Base-by-base conservation (phyloP, 2,329 filamentous ascomycete species). In the Decorospora gaudefroyi region DNA sequence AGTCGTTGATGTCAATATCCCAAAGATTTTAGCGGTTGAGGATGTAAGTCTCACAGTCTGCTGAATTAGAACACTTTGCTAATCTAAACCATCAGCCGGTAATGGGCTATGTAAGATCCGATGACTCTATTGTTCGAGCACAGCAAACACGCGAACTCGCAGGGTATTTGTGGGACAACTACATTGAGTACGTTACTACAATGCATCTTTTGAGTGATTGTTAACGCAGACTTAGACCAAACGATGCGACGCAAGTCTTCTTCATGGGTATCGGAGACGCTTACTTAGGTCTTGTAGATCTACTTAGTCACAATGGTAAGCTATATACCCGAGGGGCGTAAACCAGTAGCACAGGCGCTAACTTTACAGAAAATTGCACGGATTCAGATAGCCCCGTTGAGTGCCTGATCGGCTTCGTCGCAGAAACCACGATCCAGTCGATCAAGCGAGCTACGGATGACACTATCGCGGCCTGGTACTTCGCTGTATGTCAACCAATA, bases 161-260 rank as follows among this genome's bases (percentile, higher is more conserved):
- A 4, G 84, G 81, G 48, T 97, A 96, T 63, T 76, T 99, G 10
- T 99, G 93, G 93, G 91, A 96, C 59, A 99, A 99, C 65, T 96
- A 96, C 64, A 83, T 99, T 13, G 88, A 96, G 75, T 82, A 70
- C 59, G 75, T 56, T 11, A 13, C 16, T 4, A 4, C 5, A 17
- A 5, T 12, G 13, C 22, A 6, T 3, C 9, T 11, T 29, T 19
- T 0, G n/a, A 16, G 6, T 4, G 11, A n/a, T 12, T 21, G 18
- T 21, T 53, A 27, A 50, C 55, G 53, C 32, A 57, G 27, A 6
- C 4, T 6, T 27, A 71, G 67, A 21, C 84, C 85, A 36, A 80
- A 76, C 42, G 76, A 86, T 2, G 77, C 81, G 0, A 83, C 85
- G 4, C 83, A 92, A 38, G 82, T 97, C 11, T 88, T 95, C 64